Conservation (phyloP, 495 filamentous ascomycete species). For the Hyaloscypha variabilis region DNA sequence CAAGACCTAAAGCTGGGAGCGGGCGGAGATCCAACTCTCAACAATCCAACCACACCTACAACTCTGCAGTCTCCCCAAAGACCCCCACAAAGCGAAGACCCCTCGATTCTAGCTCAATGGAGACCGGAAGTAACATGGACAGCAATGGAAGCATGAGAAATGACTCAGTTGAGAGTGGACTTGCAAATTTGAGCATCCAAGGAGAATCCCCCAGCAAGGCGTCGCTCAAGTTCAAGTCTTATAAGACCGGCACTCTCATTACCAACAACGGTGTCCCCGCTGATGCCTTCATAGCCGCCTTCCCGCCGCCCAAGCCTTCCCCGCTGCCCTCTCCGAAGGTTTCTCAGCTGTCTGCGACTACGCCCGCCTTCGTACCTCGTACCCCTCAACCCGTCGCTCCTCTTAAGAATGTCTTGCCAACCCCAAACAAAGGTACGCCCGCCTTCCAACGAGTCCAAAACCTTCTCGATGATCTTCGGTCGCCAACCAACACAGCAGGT, state of each 20-base stretch:
- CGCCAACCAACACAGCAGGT: background rate
- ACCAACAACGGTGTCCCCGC: conserved; percentile 3
- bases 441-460: too few species aligned
- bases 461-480: too few species aligned
- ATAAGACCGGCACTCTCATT: conserved; percentile 2
- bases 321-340: background rate
- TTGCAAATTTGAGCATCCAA: too few species aligned
- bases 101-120: background rate
- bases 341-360: background rate
- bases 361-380: conserved; percentile 2
- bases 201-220: too few species aligned
- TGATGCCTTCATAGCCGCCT: background rate
- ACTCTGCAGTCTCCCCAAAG: too few species aligned
- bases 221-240: conserved; percentile 1
- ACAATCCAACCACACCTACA: too few species aligned
- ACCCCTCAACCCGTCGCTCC: background rate
- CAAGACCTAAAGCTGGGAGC: background rate
- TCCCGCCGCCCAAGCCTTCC: background rate
- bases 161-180: too few species aligned
- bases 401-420: too few species aligned
- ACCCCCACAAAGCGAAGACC: background rate
- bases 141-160: too few species aligned
- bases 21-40: too few species aligned
- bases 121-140: background rate
- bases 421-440: too few species aligned